Conservation (phyloP, 495 filamentous ascomycete genomes). For the Aspergillus olivimuriae region DNA sequence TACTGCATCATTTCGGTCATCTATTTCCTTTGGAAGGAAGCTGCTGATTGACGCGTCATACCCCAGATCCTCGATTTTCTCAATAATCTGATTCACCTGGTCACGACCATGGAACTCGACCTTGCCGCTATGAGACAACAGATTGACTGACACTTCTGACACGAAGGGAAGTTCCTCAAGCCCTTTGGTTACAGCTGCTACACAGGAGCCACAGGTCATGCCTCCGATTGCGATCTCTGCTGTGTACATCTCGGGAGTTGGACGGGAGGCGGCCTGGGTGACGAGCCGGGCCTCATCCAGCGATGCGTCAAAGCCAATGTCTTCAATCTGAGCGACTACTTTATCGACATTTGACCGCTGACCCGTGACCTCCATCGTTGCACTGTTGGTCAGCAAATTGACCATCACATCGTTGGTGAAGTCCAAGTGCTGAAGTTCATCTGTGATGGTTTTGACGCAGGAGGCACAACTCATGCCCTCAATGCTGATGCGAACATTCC, state of each 20-base stretch:
- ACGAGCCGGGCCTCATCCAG: conserved; percentile 37
- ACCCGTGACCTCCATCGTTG: conserved; percentile 39
- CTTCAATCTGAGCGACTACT: conserved; percentile 44
- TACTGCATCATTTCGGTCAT: conserved; percentile 5
- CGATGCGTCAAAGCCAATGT: conserved; percentile 49
- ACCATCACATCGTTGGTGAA: conserved; percentile 51
- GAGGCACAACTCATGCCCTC: conserved; percentile 63
- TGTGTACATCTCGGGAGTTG: conserved; percentile 20
- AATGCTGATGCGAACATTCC: conserved; percentile 44
- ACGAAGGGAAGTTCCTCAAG: conserved; percentile 60
- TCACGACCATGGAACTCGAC: conserved; percentile 52
- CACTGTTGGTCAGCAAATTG: conserved; percentile 55
- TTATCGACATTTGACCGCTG: conserved; percentile 34
- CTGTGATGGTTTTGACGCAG: conserved; percentile 50
- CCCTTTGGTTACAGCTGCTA: conserved; percentile 55
- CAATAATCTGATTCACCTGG: conserved; percentile 52
- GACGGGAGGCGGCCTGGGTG: conserved; percentile 13
- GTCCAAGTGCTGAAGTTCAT: conserved; percentile 40
- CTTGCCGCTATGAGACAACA: conserved; percentile 66
- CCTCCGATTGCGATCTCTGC: conserved; percentile 68
- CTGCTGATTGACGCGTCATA: conserved; percentile 60
- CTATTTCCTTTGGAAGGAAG: conserved; percentile 14
- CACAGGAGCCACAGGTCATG: conserved; percentile 81
- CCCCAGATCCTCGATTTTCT: conserved; percentile 73
- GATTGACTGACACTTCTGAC: conserved; percentile 56